These are phyloP conservation scores for Cordyceps militaris DNA, from an alignment of 2,329 filamentous ascomycete genomes.

Conservation along the genomic window DNA sequence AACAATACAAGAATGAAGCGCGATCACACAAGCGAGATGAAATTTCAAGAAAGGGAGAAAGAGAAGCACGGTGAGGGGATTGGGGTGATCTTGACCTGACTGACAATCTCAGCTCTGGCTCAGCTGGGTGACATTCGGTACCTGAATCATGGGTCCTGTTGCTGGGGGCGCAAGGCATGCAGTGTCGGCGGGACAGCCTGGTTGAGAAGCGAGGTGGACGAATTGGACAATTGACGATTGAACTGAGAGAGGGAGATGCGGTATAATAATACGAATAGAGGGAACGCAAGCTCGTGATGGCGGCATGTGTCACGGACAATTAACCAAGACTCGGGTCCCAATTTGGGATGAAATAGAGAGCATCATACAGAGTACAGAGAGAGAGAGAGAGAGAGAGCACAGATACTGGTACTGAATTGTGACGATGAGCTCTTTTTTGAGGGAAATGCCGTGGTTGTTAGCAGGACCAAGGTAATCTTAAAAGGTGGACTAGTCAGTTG, in stretches of 20 bases:
- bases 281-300: no score
- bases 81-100: not conserved
- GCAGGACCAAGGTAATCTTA: slow-evolving; percentile 9
- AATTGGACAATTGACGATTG: not conserved
- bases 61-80: not conserved
- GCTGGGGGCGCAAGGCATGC: not conserved
- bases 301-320: not conserved
- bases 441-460: not conserved
- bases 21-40: not conserved
- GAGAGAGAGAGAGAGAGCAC: not conserved
- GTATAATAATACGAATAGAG: no score
- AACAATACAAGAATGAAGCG: not conserved
- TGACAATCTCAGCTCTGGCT: slow-evolving; percentile 6
- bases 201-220: not conserved
- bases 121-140: not conserved
- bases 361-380: not conserved
- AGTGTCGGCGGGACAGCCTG: not conserved
- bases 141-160: not conserved
- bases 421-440: slow-evolving; percentile 1
- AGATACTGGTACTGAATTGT: not conserved
- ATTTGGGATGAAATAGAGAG: not conserved
- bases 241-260: no score
- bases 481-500: slow-evolving; percentile 8
- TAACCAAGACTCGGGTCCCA: not conserved
- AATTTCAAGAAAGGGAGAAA: not conserved